Base-by-base conservation (phyloP, 1,284 basidiomycete species). In the Ustilago cynodontis region DNA sequence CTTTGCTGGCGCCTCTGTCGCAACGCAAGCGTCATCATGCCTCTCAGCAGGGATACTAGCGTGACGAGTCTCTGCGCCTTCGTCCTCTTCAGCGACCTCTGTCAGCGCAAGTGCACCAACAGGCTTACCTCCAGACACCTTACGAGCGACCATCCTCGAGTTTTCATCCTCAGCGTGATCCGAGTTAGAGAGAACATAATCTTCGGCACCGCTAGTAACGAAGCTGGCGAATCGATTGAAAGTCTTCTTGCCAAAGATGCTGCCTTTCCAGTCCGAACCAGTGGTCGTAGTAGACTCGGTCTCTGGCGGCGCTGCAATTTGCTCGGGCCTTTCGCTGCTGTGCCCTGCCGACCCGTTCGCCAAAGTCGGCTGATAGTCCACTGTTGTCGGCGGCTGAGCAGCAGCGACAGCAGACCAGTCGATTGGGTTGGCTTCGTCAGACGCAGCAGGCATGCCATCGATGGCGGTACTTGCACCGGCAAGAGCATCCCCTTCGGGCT, bases 211-310 rank as follows among this genome's bases (percentile, higher is more conserved):
- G 69, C 91, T 92, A 1, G 92, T 93, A 22, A 94, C 93, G 82
- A 94, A 94, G 71, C 89, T 91, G 0, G 92, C 93, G 87, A 94
- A 94, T 20, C 93, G 89, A 83, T 94, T 93, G 63, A 94, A 86
- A 55, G 89, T 90, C 86, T 91, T 92, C 6, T 92, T 92, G 26
- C 92, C 91, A 1, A 94, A 89, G 0, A 93, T 51, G 51, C 71
- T 69, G 33, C 64, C 71, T 29, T 62, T 69, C 75, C 75, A 73
- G 24, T 71, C 64, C 5, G 68, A 60, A 14, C 47, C 47, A 28
- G 53, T 53, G 3, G 35, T n/a, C 7, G 56, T n/a, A 20, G 45
- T 16, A 13, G 50, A 35, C 37, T 54, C 43, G 14, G 63, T 33
- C 13, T 24, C 47, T 26, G 31, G 31, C 11, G 9, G 50, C 45